phyloP scores from a whole-genome alignment of 306 rosid species.

The Quercus mongolica region DNA sequence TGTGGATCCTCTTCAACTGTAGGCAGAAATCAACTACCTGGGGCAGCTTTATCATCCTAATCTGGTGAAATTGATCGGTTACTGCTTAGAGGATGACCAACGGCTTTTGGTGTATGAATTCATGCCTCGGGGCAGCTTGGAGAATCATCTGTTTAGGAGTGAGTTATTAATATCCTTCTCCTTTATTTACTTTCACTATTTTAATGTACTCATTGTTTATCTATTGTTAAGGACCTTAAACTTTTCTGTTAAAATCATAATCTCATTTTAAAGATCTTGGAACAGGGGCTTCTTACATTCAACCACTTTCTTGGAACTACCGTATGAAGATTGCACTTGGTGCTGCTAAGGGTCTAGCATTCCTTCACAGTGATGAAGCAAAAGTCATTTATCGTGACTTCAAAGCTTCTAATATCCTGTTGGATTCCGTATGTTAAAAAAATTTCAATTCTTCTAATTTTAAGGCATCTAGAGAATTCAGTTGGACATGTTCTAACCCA shows the following conservation, averaged over 20 bases:
- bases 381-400: slow-evolving; percentile 94
- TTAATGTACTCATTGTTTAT: not conserved
- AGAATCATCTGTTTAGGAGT: slow-evolving; percentile 92
- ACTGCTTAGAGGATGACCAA: slow-evolving; percentile 95
- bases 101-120: slow-evolving; percentile 91
- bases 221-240: slow-evolving; percentile 1
- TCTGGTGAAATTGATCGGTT: slow-evolving; percentile 90
- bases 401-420: slow-evolving; percentile 76
- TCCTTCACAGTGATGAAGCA: slow-evolving; percentile 89
- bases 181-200: slow-evolving; percentile 1
- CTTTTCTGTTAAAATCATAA: slow-evolving; percentile 5
- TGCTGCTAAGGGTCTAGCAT: slow-evolving; percentile 95
- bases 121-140: slow-evolving; percentile 86
- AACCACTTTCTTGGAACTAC: slow-evolving; percentile 84
- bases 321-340: slow-evolving; percentile 86
- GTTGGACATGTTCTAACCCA: slow-evolving; percentile 16
- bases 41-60: slow-evolving; percentile 91
- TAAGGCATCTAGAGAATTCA: not conserved
- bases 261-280: slow-evolving; percentile 10
- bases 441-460: slow-evolving; percentile 2
- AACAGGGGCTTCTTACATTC: slow-evolving; percentile 79
- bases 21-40: slow-evolving; percentile 92
- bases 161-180: slow-evolving; percentile 38
- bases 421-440: slow-evolving; percentile 58
- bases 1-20: slow-evolving; percentile 20